Base-by-base conservation (phyloP, 768 basidiomycete genomes). In the Suillus subluteus region DNA sequence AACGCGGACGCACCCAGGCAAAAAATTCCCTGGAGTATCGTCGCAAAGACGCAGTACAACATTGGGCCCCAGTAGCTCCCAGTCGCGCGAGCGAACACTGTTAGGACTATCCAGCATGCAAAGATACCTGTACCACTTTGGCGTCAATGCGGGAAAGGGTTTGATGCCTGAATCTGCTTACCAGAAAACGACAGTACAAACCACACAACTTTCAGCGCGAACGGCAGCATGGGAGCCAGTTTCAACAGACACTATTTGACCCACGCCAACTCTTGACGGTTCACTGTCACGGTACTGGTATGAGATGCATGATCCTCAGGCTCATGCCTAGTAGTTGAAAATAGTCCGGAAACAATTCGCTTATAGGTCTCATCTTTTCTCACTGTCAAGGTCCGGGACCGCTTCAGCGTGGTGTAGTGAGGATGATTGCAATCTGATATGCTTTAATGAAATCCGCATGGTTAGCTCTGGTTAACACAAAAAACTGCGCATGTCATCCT, bases 201-300 rank as follows among this genome's bases (percentile, higher is more conserved):
- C 87, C 88, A 90, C 58, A 78, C 78, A 54, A 84, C 76, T 78
- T 84, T 89, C 64, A 90, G 79, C 58, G 82, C 80, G 64, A 83
- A 84, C 23, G 86, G 80, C 43, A 89, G 81, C 88, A 89, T 89
- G 44, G 46, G 52, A 7, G 18, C 44, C 26, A 61, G 18, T 12
- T 40, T 16, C 52, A 26, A 41, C 23, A 43, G 6, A 21, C 54
- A 12, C 12, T 21, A 21, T 5, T 23, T 11, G 56, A 23, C 50
- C 40, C 40, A 48, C 23, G 9, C 30, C 30, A 30, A 30, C 26
- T 30, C 26, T 30, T 30, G 16, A 16, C 16, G 30, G 16, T 30
- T 48, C 23, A 55, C 54, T 35, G 21, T 43, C n/a, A 35, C 55
- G 13, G 37, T 56, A 13, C 21, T 21, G 21, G 21, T 12, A 13